phyloP scores from a whole-genome alignment of 768 basidiomycete genomes.

The Tubosaeta sp. region DNA sequence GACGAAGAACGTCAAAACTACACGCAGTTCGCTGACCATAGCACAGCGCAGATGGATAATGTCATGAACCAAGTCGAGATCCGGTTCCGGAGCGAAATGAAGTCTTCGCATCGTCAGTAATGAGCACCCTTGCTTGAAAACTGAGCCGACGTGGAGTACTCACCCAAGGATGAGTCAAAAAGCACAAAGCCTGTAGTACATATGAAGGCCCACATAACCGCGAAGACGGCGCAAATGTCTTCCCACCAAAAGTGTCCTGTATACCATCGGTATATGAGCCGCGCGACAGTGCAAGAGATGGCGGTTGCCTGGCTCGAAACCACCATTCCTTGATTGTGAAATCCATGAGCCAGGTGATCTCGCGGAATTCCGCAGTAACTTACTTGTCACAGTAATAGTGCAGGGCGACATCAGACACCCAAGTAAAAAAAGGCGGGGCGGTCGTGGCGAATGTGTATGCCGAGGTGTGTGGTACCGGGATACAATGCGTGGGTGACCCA shows the following conservation, averaged over 20 bases:
- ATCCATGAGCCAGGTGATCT: background rate
- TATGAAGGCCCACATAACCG: background rate
- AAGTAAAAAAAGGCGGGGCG: background rate
- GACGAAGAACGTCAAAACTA: background rate
- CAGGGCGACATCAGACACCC: background rate
- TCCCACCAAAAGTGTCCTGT: conserved; percentile 12
- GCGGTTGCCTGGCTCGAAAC: background rate
- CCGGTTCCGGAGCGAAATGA: background rate
- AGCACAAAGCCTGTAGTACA: background rate
- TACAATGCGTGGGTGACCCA: background rate
- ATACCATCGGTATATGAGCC: conserved; percentile 7
- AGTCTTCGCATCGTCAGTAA: background rate
- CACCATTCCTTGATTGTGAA: background rate
- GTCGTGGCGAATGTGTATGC: background rate
- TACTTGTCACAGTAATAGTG: background rate
- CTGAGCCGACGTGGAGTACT: background rate
- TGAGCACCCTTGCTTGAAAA: background rate
- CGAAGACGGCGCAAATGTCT: conserved; percentile 5
- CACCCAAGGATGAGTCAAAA: background rate
- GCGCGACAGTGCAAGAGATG: background rate
- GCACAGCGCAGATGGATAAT: background rate
- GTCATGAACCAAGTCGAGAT: background rate
- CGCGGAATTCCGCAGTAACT: background rate
- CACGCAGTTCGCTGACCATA: conserved; percentile 2
- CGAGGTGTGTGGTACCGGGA: background rate